These are phyloP conservation scores for Arthrobotrys pseudoclavata DNA, from an alignment of 2,329 filamentous ascomycete species.

Conservation along the genomic window DNA sequence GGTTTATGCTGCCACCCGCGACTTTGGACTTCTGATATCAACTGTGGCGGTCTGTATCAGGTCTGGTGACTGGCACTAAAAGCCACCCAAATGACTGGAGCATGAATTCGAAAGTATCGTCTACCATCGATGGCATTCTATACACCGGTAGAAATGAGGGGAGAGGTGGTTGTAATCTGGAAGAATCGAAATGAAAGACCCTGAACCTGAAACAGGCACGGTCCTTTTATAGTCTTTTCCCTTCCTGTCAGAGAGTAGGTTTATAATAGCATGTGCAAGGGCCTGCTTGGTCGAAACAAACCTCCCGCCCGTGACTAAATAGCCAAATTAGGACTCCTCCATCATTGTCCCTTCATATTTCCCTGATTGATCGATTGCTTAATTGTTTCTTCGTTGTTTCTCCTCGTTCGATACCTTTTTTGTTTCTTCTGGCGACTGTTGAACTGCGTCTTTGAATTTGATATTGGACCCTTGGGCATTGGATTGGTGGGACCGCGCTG, in stretches of 20 bases:
- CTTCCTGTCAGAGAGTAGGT: constrained; percentile 5
- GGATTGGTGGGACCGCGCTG: background rate
- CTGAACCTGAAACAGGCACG: constrained; percentile 51
- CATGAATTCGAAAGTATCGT: background rate
- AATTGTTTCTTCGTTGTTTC: constrained; percentile 24
- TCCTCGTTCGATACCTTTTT: constrained; percentile 9
- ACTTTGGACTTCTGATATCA: constrained; percentile 9
- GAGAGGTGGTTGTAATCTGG: background rate
- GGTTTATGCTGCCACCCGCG: constrained; percentile 4
- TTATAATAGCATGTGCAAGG: constrained; percentile 30
- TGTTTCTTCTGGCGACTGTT: constrained; percentile 18
- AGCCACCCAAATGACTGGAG: background rate
- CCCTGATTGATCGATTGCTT: background rate
- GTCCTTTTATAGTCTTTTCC: constrained; percentile 22
- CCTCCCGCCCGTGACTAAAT: constrained; percentile 32
- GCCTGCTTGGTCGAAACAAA: constrained; percentile 13
- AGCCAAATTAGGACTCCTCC: constrained; percentile 21
- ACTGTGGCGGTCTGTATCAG: background rate
- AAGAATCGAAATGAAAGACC: constrained; percentile 27
- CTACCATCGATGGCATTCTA: background rate
- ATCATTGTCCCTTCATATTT: constrained; percentile 21
- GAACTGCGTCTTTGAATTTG: constrained; percentile 18
- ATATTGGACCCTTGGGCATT: background rate
- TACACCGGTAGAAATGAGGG: background rate
- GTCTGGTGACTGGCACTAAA: background rate